Conservation (phyloP, 140 eudicot genomes). For the Oenanthe javanica region DNA sequence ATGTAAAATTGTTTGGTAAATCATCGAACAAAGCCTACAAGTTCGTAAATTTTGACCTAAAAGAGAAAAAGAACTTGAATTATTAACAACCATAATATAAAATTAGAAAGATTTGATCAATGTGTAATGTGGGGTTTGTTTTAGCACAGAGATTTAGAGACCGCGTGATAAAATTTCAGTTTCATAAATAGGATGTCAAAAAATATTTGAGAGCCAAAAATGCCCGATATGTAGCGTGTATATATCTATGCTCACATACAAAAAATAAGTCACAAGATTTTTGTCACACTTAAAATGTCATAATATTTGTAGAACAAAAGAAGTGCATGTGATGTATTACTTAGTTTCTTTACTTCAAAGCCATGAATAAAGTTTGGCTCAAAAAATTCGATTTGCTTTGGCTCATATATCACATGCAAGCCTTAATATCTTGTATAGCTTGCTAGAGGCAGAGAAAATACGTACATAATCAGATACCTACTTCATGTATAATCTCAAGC, state of each 20-base stretch:
- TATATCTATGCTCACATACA: too few species aligned
- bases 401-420: constrained; percentile 2
- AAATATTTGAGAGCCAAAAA: neutral
- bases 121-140: neutral
- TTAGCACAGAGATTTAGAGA: too few species aligned
- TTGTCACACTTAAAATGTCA: too few species aligned
- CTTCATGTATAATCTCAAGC: too few species aligned
- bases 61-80: neutral
- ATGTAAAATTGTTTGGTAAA: neutral
- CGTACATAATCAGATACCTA: too few species aligned
- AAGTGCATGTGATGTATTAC: neutral
- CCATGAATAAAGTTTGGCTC: neutral
- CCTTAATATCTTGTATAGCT: neutral
- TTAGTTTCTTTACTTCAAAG: neutral
- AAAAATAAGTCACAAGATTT: too few species aligned
- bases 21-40: too few species aligned
- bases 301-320: too few species aligned
- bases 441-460: neutral
- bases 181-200: too few species aligned
- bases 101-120: neutral
- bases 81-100: neutral
- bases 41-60: neutral
- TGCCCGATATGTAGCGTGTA: neutral
- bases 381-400: neutral
- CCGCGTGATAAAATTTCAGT: neutral